Evolutionary conservation across 148 eudicot species (phyloP).

Genomic region (Arctostaphylos glauca): DNA sequence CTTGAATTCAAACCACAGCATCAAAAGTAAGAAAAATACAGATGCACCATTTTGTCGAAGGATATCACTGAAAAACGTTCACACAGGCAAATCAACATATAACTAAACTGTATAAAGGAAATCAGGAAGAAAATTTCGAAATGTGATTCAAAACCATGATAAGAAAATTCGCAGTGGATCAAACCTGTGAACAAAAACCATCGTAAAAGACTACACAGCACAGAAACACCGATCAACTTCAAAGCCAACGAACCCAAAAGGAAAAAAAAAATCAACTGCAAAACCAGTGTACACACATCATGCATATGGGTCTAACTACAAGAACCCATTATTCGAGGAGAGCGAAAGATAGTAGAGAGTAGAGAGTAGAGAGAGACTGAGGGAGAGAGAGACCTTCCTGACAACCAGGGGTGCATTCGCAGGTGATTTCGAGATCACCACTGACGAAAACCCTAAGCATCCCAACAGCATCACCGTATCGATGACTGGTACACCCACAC

Average conservation of each 20-base stretch:
- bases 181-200: neutral
- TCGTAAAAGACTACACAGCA: conserved; percentile 5
- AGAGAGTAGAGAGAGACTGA: neutral
- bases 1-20: neutral
- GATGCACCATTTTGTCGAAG: conserved; percentile 11
- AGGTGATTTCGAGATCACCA: conserved; percentile 60
- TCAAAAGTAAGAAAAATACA: neutral
- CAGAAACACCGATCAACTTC: conserved; percentile 19
- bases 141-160: neutral
- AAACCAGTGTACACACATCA: neutral
- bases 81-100: conserved; percentile 31
- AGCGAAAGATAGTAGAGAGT: neutral
- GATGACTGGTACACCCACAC: conserved; percentile 71
- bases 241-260: neutral
- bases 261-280: conserved; percentile 2
- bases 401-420: conserved; percentile 72
- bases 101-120: conserved; percentile 7
- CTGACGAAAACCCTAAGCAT: conserved; percentile 58
- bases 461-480: conserved; percentile 72
- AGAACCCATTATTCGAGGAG: neutral
- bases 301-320: neutral
- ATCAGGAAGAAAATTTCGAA: conserved; percentile 10
- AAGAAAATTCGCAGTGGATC: neutral
- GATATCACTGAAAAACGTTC: neutral
- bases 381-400: conserved; percentile 46